Conservation (phyloP, 345 rosid genomes). For the Citrus maxima region DNA sequence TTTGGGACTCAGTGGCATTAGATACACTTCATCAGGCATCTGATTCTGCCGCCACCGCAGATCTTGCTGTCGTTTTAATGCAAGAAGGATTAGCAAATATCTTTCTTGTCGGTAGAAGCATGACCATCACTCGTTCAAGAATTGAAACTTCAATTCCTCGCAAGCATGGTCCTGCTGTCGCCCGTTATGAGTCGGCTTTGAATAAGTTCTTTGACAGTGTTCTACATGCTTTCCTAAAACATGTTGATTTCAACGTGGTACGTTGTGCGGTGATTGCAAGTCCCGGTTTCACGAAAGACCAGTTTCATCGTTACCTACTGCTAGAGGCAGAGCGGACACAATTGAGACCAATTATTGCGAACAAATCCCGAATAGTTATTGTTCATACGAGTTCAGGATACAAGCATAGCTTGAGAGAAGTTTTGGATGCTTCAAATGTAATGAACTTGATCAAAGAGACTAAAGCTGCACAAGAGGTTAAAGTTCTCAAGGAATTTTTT, state of each 20-base stretch:
- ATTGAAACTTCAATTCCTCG: slow-evolving; percentile 45
- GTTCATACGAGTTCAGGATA: slow-evolving; percentile 87
- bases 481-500: slow-evolving; percentile 70
- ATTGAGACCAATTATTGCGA: slow-evolving; percentile 78
- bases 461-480: slow-evolving; percentile 69
- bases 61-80: slow-evolving; percentile 84
- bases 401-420: slow-evolving; percentile 86
- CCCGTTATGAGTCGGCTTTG: slow-evolving; percentile 84
- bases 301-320: slow-evolving; percentile 77
- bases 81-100: slow-evolving; percentile 91
- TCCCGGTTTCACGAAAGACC: slow-evolving; percentile 98
- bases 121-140: no score
- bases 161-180: slow-evolving; percentile 95
- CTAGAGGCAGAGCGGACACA: slow-evolving; percentile 92
- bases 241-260: slow-evolving; percentile 72
- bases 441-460: slow-evolving; percentile 90
- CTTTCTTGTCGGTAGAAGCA: slow-evolving; percentile 64
- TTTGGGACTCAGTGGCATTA: slow-evolving; percentile 82
- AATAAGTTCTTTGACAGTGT: slow-evolving; percentile 83
- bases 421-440: slow-evolving; percentile 74
- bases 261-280: slow-evolving; percentile 93
- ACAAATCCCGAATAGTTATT: slow-evolving; percentile 74
- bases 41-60: slow-evolving; percentile 79
- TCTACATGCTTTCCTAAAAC: slow-evolving; percentile 83
- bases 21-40: slow-evolving; percentile 82